phyloP scores from a whole-genome alignment of 352 stramenopile genomes.

The Phytopythium aichiense region DNA sequence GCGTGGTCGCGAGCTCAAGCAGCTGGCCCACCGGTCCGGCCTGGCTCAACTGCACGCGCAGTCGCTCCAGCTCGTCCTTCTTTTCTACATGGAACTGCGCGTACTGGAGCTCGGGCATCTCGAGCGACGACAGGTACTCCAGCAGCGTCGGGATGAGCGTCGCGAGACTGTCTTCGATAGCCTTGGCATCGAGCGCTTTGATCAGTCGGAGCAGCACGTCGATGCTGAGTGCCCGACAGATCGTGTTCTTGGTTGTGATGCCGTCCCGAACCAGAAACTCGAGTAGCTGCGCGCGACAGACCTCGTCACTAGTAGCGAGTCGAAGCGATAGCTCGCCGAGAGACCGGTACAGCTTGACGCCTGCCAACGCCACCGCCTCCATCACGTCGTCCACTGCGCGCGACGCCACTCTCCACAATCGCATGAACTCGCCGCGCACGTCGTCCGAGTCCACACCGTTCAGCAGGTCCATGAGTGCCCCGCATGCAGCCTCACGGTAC shows the following conservation, averaged over 20 bases:
- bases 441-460: conserved; percentile 46
- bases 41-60: conserved; percentile 77
- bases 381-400: conserved; percentile 78
- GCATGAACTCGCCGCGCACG: conserved; percentile 43
- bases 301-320: conserved; percentile 41
- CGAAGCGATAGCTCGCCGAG: conserved; percentile 73
- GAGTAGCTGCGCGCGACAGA: conserved; percentile 48
- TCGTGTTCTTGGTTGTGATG: conserved; percentile 66
- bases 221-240: conserved; percentile 64
- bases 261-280: conserved; percentile 62
- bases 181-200: conserved; percentile 47
- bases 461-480: conserved; percentile 59
- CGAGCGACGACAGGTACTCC: conserved; percentile 77
- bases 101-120: conserved; percentile 83
- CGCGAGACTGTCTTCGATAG: conserved; percentile 54
- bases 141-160: conserved; percentile 60
- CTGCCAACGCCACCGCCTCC: conserved; percentile 54
- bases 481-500: conserved; percentile 71
- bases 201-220: conserved; percentile 69
- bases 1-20: conserved; percentile 46
- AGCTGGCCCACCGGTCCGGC: conserved; percentile 70
- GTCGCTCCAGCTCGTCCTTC: conserved; percentile 74
- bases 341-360: conserved; percentile 71
- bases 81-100: conserved; percentile 84
- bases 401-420: conserved; percentile 62